Conservation (phyloP, 345 rosid species). For the Hypericum androsaemum region DNA sequence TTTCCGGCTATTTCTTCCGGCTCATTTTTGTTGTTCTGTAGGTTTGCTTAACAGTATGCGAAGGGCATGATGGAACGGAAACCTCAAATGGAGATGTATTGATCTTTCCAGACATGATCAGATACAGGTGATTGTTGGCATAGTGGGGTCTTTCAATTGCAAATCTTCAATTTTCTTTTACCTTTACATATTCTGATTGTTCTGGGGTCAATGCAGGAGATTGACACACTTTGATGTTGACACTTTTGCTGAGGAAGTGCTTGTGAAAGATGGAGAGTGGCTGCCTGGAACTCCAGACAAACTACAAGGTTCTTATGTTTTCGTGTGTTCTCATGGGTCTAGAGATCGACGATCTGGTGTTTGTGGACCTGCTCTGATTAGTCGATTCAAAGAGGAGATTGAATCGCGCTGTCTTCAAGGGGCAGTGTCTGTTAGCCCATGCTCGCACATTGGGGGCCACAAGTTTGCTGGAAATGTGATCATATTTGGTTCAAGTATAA, state of each 20-base stretch:
- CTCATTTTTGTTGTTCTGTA: slow-evolving; percentile 17
- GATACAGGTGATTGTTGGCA: slow-evolving; percentile 59
- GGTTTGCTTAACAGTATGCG: slow-evolving; percentile 89
- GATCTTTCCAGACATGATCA: slow-evolving; percentile 93
- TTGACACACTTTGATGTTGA: slow-evolving; percentile 98
- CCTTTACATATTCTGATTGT: slow-evolving; percentile 13
- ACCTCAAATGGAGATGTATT: slow-evolving; percentile 95
- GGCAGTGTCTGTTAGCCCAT: slow-evolving; percentile 86
- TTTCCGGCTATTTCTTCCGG: neutral
- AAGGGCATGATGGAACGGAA: slow-evolving; percentile 97
- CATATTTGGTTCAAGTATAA: slow-evolving; percentile 53
- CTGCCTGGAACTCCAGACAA: slow-evolving; percentile 81
- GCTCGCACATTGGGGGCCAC: slow-evolving; percentile 96
- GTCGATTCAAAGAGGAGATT: slow-evolving; percentile 81
- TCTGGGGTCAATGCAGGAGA: slow-evolving; percentile 57
- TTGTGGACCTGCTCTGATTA: slow-evolving; percentile 81
- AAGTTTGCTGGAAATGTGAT: slow-evolving; percentile 94
- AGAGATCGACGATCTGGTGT: slow-evolving; percentile 85
- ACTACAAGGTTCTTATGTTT: slow-evolving; percentile 68
- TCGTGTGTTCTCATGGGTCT: slow-evolving; percentile 91
- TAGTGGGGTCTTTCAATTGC: slow-evolving; percentile 4
- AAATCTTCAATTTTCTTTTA: slow-evolving; percentile 1
- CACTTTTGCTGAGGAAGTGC: slow-evolving; percentile 95
- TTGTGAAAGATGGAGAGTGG: slow-evolving; percentile 91
- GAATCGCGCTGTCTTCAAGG: slow-evolving; percentile 60